Conservation (phyloP, 495 filamentous ascomycete genomes). For the Aspergillus sclerotioniger region DNA sequence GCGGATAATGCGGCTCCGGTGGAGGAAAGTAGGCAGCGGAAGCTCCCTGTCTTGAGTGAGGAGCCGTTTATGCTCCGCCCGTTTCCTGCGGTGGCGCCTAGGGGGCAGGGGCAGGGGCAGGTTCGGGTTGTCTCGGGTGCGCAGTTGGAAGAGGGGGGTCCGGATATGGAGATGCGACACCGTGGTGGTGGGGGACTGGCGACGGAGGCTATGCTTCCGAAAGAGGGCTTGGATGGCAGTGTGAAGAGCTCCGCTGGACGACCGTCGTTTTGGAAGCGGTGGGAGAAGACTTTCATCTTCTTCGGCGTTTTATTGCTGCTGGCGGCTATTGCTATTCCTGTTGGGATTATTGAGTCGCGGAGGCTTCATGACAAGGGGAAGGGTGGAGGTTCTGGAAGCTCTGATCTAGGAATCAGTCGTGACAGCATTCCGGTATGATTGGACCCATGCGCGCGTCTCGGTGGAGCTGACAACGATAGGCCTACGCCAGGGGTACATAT, state of each 20-base stretch:
- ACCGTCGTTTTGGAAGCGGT: conserved; percentile 34
- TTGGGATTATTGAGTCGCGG: conserved; percentile 69
- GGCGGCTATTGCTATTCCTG: conserved; percentile 68
- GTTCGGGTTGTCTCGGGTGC: conserved; percentile 68
- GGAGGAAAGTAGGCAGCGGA: conserved; percentile 35
- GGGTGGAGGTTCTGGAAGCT: conserved; percentile 30
- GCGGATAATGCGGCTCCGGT: conserved; percentile 59
- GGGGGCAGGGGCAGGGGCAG: conserved; percentile 50
- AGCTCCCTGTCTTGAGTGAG: conserved; percentile 28
- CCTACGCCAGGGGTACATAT: conserved; percentile 66
- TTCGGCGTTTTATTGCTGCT: conserved; percentile 53
- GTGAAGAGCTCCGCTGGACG: conserved; percentile 12
- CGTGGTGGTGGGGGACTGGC: conserved; percentile 38
- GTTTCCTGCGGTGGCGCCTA: conserved; percentile 29
- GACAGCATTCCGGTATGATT: conserved; percentile 58
- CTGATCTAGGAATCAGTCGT: conserved; percentile 58
- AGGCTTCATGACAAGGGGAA: conserved; percentile 34
- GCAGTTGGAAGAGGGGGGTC: conserved; percentile 62
- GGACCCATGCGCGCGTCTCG: neutral
- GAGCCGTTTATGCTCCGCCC: conserved; percentile 25
- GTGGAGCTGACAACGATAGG: conserved; percentile 15
- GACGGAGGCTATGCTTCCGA: conserved; percentile 27
- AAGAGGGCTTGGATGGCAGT: conserved; percentile 35
- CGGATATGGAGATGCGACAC: conserved; percentile 38
- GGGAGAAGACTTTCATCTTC: conserved; percentile 35